Evolutionary conservation across 371 early-diverging fungal genomes (phyloP), one percentile per base, ranked within the genome.

Genomic region (Caulochytrium protostelioides): DNA sequence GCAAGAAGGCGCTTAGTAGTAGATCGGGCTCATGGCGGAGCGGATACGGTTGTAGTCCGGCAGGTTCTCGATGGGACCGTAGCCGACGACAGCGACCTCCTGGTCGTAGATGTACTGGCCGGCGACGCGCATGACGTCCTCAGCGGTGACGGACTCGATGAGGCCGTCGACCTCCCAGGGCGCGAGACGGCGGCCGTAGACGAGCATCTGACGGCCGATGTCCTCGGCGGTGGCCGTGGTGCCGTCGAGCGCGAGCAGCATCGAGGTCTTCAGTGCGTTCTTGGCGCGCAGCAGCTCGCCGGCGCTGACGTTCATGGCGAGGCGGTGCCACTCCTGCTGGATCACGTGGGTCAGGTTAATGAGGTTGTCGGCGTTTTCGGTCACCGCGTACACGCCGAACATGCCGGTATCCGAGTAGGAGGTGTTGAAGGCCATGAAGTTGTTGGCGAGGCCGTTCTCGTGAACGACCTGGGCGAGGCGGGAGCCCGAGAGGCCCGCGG

Each of bases 341-440:
- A 83, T 74, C 47, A 70, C 69, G 56, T 79, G 73, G 28, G 81
- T 55, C 31, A 90, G 61, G 43, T 91, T 89, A 49, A 83, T 84
- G 37, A 91, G 61, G 37, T 69, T 53, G 27, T 31, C 36, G 45
- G 62, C 59, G 65, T 83, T 76, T 54, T 89, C 83, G 22, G 79
- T 67, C 23, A 80, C 73, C 35, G 81, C 48, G 62, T 95, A 95
- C 47, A 87, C 77, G 35, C 97, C 97, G 68, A 83, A 95, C 32
- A 95, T 66, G 30, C 92, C 94, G n/a, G 91, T 91, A 55, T 95
- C 94, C 33, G 79, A 76, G 73, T 95, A 92, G 8, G 89, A 77
- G 16, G 89, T 86, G 70, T 91, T 87, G 72, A 95, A 95, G 29
- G 90, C 74, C 79, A 80, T 84, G 76, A 85, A 92, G 19, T 86